Evolutionary conservation across 129 eudicot species (phyloP).

Genomic region (Escallonia herrerae): DNA sequence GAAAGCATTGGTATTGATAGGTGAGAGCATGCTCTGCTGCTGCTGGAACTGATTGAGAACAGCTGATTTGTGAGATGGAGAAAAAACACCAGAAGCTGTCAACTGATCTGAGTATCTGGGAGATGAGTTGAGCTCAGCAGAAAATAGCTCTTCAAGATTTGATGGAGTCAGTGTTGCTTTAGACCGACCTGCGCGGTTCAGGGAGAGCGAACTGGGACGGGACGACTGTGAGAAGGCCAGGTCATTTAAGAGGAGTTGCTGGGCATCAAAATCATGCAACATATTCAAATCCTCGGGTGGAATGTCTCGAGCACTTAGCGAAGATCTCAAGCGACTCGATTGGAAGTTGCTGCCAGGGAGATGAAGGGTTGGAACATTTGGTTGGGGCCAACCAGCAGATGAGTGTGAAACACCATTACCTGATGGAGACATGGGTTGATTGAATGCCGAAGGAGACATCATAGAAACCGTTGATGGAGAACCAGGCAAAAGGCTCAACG

Average conservation of each 20-base stretch:
- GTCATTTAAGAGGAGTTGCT: slow-evolving; percentile 18
- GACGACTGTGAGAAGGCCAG: slow-evolving; percentile 9
- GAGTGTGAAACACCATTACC: slow-evolving; percentile 11
- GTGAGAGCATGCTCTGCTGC: slow-evolving; percentile 13
- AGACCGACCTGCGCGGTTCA: slow-evolving; percentile 8
- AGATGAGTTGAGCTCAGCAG: slow-evolving; percentile 9
- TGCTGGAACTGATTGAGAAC: slow-evolving; percentile 25
- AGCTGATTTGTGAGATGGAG: slow-evolving; percentile 25
- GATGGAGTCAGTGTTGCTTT: slow-evolving; percentile 11
- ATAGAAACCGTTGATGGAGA: slow-evolving; percentile 10
- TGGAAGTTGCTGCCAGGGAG: slow-evolving; percentile 34
- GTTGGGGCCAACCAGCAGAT: slow-evolving; percentile 15
- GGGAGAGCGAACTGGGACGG: slow-evolving; percentile 5
- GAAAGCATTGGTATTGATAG: slow-evolving; percentile 13
- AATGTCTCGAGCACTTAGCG: slow-evolving; percentile 33
- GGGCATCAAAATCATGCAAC: slow-evolving; percentile 30
- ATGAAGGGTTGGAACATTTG: slow-evolving; percentile 31
- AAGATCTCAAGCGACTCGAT: slow-evolving; percentile 27
- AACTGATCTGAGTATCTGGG: slow-evolving; percentile 11
- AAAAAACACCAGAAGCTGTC: slow-evolving; percentile 11
- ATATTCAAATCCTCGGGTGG: slow-evolving; percentile 24
- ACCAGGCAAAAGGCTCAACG: slow-evolving; percentile 17
- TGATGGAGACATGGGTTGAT: slow-evolving; percentile 15
- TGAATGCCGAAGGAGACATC: slow-evolving; percentile 14
- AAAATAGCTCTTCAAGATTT: slow-evolving; percentile 14